A percentile compares a stretch with the other conserved stretches of the same genome.
Evolutionary conservation across 176 grass and related monocot genomes (phyloP).

Genomic region (Ananas comosus): DNA sequence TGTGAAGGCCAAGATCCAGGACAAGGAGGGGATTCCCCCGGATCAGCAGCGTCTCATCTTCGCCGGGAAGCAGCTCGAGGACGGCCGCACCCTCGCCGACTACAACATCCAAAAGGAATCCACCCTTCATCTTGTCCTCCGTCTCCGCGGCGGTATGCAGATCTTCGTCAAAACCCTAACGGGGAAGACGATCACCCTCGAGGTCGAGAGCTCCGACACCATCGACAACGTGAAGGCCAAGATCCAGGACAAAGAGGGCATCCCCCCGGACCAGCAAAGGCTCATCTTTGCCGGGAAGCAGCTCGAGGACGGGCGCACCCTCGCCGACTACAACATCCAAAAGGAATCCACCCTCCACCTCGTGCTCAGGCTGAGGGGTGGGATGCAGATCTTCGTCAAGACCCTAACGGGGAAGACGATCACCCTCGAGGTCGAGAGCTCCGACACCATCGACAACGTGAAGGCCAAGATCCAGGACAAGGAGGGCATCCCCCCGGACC

Average conservation of each 20-base stretch:
- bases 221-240: slow-evolving; percentile 21
- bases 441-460: slow-evolving; percentile 50
- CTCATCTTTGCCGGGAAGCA: slow-evolving; percentile 58
- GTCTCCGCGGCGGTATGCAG: slow-evolving; percentile 53
- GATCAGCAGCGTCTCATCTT: slow-evolving; percentile 63
- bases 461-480: slow-evolving; percentile 89
- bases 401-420: slow-evolving; percentile 49
- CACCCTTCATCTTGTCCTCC: slow-evolving; percentile 56
- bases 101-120: slow-evolving; percentile 89
- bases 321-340: slow-evolving; percentile 56
- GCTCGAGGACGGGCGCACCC: slow-evolving; percentile 55
- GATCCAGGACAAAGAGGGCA: slow-evolving; percentile 23
- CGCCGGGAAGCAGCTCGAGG: slow-evolving; percentile 53
- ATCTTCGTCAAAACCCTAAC: slow-evolving; percentile 70
- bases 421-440: slow-evolving; percentile 32
- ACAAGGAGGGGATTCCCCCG: slow-evolving; percentile 61
- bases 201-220: slow-evolving; percentile 36
- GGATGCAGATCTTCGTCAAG: slow-evolving; percentile 61
- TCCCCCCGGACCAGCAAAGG: slow-evolving; percentile 41
- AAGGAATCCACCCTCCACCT: slow-evolving; percentile 70
- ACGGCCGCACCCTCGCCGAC: slow-evolving; percentile 43
- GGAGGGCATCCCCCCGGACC: slow-evolving; percentile 61
- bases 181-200: slow-evolving; percentile 50
- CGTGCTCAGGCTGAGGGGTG: slow-evolving; percentile 21
- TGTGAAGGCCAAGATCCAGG: slow-evolving; percentile 60